phyloP scores from a whole-genome alignment of 2,329 filamentous ascomycete species.

The Diaporthe nobilis region DNA sequence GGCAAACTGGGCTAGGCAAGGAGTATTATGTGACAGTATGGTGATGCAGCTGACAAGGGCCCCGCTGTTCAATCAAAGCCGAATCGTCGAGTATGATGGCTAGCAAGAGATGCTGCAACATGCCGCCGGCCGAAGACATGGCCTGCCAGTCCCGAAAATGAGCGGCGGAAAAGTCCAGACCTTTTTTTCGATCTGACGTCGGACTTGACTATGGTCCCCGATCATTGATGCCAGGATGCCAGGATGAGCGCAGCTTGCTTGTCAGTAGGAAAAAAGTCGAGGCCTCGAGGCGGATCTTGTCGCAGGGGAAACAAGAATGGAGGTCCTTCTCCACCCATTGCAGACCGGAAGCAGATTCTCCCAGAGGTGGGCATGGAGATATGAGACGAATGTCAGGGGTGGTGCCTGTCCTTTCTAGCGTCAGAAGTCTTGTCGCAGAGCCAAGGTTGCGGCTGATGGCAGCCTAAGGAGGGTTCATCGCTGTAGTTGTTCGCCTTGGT shows the following conservation, averaged over 20 bases:
- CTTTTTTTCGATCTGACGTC: background rate
- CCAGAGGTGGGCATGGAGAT: slow-evolving; percentile 44
- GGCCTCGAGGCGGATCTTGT: slow-evolving; percentile 30
- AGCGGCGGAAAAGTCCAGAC: slow-evolving; percentile 23
- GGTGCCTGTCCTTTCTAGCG: slow-evolving; percentile 25
- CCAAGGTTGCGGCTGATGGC: slow-evolving; percentile 37
- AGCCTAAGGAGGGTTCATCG: slow-evolving; percentile 35
- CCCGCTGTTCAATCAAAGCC: background rate
- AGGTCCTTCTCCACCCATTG: slow-evolving; percentile 45
- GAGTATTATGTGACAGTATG: slow-evolving; percentile 12
- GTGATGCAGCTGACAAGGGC: slow-evolving; percentile 10
- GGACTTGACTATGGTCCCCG: background rate
- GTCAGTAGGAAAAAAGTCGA: background rate
- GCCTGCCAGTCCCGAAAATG: background rate
- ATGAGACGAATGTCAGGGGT: slow-evolving; percentile 46
- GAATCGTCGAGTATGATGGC: background rate
- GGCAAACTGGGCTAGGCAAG: background rate
- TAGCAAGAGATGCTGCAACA: background rate
- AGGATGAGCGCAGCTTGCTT: background rate
- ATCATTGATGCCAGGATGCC: slow-evolving; percentile 2
- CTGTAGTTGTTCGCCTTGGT: slow-evolving; percentile 29
- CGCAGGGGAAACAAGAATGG: slow-evolving; percentile 44
- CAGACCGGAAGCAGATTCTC: slow-evolving; percentile 45
- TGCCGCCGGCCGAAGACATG: slow-evolving; percentile 13
- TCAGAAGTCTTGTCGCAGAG: slow-evolving; percentile 38